These are phyloP conservation scores for Lotus japonicus DNA, from an alignment of 306 rosid species.

Conservation along the genomic window DNA sequence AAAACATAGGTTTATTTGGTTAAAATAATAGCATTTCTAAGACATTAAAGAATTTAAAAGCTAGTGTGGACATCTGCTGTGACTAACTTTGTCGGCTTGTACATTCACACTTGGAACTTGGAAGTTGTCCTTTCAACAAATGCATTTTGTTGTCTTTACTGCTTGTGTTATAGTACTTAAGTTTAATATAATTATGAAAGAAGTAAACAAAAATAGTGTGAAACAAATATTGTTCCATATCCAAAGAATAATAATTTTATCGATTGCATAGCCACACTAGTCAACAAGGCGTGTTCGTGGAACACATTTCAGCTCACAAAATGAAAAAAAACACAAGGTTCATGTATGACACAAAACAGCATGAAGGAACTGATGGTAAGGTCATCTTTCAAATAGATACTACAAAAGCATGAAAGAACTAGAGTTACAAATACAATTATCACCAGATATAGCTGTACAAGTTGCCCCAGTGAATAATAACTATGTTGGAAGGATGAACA, in stretches of 20 bases:
- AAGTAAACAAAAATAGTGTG: background rate
- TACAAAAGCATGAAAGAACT: constrained; percentile 25
- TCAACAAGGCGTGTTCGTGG: background rate
- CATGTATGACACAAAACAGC: constrained; percentile 8
- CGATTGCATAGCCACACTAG: background rate
- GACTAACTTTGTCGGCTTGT: background rate
- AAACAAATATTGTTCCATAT: background rate
- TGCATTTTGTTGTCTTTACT: background rate
- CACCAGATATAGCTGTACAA: constrained; percentile 79
- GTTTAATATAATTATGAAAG: background rate
- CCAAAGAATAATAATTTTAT: background rate
- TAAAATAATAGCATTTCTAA: no score
- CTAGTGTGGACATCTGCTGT: background rate
- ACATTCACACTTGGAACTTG: background rate
- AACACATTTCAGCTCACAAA: background rate
- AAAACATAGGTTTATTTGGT: no score
- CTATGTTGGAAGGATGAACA: constrained; percentile 31
- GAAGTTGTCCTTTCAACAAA: background rate
- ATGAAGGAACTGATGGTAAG: background rate
- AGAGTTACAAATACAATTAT: constrained; percentile 36
- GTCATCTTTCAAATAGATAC: constrained; percentile 13
- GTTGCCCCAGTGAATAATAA: constrained; percentile 32
- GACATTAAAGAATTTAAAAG: background rate
- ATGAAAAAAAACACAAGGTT: background rate
- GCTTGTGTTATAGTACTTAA: background rate